Base-by-base conservation (phyloP, 1,284 basidiomycete genomes). In the Neolentinus lepideus region DNA sequence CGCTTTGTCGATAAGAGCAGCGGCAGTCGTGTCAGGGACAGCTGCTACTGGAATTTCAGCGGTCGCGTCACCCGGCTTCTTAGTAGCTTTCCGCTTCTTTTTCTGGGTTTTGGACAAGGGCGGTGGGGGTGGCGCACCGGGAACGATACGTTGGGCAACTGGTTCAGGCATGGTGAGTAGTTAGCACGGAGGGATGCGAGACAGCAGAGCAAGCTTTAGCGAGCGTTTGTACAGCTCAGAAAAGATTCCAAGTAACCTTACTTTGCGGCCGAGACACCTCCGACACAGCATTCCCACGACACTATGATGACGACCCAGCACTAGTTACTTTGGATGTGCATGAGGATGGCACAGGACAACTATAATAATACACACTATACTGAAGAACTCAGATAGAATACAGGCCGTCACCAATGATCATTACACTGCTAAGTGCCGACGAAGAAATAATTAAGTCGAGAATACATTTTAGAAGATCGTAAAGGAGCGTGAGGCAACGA, bases 91-190 rank as follows among this genome's bases (percentile, higher is more conserved):
- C 69, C 84, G 81, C 69, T 85, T 88, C 69, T 86, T 91, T 71
- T 79, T 83, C 45, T 83, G 79, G 1, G 79, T 72, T 66, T 88
- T 89, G 29, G 83, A 76, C 2, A 72, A 60, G 0, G 79, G 68
- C 11, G 75, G 62, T 26, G 83, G 80, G 1, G 83, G 81, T 54
- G 83, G 86, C 14, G 89, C 89, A 51, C 88, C 89, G 19, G 89
- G 89, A 52, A 92, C 76, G 58, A 84, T 66, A 57, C 88, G 85
- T 31, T 65, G 61, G 45, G 74, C 52, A 22, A 71, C 51, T 59
- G 64, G 58, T 51, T 81, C 80, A 60, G 75, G 69, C 81, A 84
- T 84, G 63, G 61, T 71, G 6, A 50, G 47, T 25, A 43, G 29
- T 31, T 43, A n/a, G 38, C 38, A 43, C 33, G 12, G 16, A 6